Percentiles rank a stretch among this genome's conserved stretches.
Conservation (phyloP, 306 rosid species). For the Cyclanthera cordifolia region DNA sequence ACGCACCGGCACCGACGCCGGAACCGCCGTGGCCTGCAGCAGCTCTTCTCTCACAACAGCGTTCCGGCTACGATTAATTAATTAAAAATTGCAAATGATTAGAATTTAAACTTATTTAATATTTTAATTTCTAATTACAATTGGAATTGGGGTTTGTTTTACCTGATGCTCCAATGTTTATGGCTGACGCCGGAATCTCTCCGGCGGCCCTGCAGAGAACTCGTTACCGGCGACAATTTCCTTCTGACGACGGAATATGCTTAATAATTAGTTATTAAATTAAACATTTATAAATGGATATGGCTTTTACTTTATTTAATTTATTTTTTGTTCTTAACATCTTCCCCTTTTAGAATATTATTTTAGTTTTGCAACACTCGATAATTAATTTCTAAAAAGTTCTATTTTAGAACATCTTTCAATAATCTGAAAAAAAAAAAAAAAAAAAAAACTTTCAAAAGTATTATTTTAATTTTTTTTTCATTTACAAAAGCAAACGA, state of each 20-base stretch:
- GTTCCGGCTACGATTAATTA: conserved; percentile 21
- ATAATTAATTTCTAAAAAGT: too few relatives aligned
- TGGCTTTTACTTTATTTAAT: too few relatives aligned
- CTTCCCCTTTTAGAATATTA: too few relatives aligned
- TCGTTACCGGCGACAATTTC: neutral
- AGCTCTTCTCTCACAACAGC: conserved; percentile 33
- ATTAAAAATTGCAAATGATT: neutral
- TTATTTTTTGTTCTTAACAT: too few relatives aligned
- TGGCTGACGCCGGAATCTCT: neutral
- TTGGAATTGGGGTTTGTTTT: neutral
- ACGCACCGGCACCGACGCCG: conserved; percentile 78
- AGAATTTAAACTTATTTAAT: neutral
- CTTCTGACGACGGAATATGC: neutral
- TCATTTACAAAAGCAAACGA: too few relatives aligned
- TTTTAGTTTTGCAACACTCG: too few relatives aligned
- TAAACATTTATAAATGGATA: too few relatives aligned
- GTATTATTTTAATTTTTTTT: too few relatives aligned
- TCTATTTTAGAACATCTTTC: too few relatives aligned
- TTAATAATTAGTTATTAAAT: too few relatives aligned
- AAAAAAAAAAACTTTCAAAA: too few relatives aligned
- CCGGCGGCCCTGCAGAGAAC: neutral
- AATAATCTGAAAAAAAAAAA: too few relatives aligned
- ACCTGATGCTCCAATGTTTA: conserved; percentile 18
- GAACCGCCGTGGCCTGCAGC: conserved; percentile 42
- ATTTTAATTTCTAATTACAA: neutral